Evolutionary conservation across 305 asterid genomes (phyloP), one percentile per base, ranked within the genome.

Genomic region (Euphrasia arctica): DNA sequence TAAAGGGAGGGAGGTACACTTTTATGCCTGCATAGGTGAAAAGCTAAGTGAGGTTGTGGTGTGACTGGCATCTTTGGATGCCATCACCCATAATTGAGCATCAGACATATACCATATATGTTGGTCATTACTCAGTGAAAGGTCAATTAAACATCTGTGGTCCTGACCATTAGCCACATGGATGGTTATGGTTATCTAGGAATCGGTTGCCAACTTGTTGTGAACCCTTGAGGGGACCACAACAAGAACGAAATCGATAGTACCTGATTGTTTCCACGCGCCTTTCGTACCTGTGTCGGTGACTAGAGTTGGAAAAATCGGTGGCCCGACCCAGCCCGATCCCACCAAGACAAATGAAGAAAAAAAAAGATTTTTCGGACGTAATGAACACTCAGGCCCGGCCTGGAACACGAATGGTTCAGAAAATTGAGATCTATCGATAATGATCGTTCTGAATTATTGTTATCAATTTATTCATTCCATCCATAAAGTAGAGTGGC

Each of bases 91-190:
- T 60, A 18, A 39, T 39, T 6, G 43, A 39, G 43, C 43, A 39
- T 39, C 43, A 7, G 41, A 66, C 64, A 68, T 62, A 13, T 6
- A 45, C 57, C 62, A 60, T 52, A 29, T 5, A 22, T 25, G 11
- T 22, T 52, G 34, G 32, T 18, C 58, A 52, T 51, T 51, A 52
- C 58, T 52, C 58, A 18, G 9, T 22, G 13, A 7, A 52, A 18
- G 54, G 68, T 54, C 73, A 68, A 71, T 68, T 64, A 51, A 65
- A 51, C 65, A 60, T 69, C 43, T 57, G 76, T 70, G 78, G 81
- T 70, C 81, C 76, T 54, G 58, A 58, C 69, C 77, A 72, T 55
- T 51, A 57, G 43, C 56, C 58, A 39, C 36, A 67, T 51, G 52
- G 63, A 54, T 58, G 67, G 69, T 52, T 32, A 56, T 70, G 71